phyloP scores from a whole-genome alignment of 148 eudicot genomes.

The Polygonum aviculare region DNA sequence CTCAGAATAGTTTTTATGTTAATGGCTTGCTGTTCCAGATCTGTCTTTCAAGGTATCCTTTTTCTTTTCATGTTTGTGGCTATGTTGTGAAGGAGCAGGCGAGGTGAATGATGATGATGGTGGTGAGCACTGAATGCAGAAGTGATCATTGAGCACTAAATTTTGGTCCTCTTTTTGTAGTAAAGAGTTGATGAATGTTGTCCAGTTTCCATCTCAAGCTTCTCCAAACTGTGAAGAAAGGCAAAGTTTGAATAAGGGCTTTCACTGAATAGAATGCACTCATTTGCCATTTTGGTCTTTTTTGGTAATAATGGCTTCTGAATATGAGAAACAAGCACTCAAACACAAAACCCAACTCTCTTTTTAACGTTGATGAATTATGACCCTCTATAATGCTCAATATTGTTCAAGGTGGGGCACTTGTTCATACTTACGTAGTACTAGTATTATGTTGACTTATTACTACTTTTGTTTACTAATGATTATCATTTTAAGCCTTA shows the following conservation, averaged over 20 bases:
- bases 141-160: not conserved
- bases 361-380: not conserved
- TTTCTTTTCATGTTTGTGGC: not conserved
- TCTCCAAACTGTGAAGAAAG: not conserved
- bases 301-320: constrained; percentile 4
- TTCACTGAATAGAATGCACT: constrained; percentile 9
- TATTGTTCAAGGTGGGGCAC: not conserved
- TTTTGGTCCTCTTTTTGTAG: not conserved
- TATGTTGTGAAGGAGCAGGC: not conserved
- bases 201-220: constrained; percentile 13
- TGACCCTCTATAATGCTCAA: not conserved
- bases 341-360: not conserved
- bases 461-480: no score
- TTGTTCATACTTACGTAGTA: not conserved
- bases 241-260: constrained; percentile 7
- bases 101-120: constrained; percentile 2
- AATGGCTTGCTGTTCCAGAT: not conserved
- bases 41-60: not conserved
- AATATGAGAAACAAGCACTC: not conserved
- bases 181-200: constrained; percentile 2
- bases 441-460: no score
- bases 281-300: constrained; percentile 4
- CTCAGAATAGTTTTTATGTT: not conserved
- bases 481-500: no score
- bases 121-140: constrained; percentile 10